Percentiles rank a stretch among this genome's conserved stretches.
Evolutionary conservation across 2,329 filamentous ascomycete genomes (phyloP).

Genomic region (Lasiodiplodia gonubiensis): DNA sequence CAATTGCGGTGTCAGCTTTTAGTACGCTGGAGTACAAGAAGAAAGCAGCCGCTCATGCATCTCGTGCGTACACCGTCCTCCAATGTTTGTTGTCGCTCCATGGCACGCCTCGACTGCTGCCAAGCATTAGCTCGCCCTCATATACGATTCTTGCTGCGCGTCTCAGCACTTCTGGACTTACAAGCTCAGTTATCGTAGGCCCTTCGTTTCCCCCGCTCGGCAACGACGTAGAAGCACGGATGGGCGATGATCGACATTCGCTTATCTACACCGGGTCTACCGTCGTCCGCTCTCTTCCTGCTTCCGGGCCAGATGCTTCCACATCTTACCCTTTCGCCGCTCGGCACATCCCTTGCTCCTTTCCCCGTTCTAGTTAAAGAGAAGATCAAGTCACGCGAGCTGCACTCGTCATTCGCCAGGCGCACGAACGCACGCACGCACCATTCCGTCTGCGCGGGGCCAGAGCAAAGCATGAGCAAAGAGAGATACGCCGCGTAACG

Average conservation of each 20-base stretch:
- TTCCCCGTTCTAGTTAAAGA: background rate
- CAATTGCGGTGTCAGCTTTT: slow-evolving; percentile 15
- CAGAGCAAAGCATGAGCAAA: background rate
- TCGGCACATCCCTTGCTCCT: background rate
- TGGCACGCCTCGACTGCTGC: background rate
- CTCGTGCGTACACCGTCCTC: background rate
- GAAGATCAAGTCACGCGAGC: background rate
- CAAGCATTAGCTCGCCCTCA: background rate
- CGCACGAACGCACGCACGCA: background rate
- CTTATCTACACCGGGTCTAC: slow-evolving; percentile 12
- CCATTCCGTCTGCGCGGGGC: background rate
- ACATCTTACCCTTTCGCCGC: background rate
- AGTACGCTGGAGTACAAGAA: slow-evolving; percentile 16
- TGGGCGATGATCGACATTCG: slow-evolving; percentile 9
- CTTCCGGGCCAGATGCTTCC: slow-evolving; percentile 3
- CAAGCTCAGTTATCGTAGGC: background rate
- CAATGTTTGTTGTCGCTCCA: background rate
- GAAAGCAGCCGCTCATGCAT: slow-evolving; percentile 19
- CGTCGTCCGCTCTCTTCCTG: slow-evolving; percentile 2
- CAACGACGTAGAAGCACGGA: background rate
- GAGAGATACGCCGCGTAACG: background rate
- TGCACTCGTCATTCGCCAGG: slow-evolving; percentile 9
- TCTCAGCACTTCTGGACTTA: slow-evolving; percentile 13
- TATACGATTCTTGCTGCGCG: slow-evolving; percentile 3
- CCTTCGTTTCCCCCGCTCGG: background rate